A percentile compares a stretch with the other conserved stretches of the same genome.
These are phyloP conservation scores for Diaporthe capsici DNA, from an alignment of 2,329 filamentous ascomycete genomes.

Conservation along the genomic window DNA sequence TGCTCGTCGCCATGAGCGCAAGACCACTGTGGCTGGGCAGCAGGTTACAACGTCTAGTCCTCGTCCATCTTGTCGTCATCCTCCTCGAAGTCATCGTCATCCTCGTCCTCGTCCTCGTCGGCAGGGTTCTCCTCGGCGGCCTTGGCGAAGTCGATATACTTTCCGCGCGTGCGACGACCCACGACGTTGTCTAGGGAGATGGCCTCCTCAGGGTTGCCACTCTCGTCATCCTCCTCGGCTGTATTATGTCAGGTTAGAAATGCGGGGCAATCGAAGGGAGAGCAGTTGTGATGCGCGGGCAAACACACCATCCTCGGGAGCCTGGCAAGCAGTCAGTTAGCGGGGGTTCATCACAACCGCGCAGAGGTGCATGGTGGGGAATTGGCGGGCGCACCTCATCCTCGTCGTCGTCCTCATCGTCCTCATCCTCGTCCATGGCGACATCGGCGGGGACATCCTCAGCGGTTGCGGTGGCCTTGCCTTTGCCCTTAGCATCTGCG, in stretches of 20 bases:
- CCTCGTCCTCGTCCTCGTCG: slow-evolving; percentile 85
- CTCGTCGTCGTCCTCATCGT: slow-evolving; percentile 78
- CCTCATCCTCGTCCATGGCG: slow-evolving; percentile 82
- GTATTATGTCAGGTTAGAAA: slow-evolving; percentile 40
- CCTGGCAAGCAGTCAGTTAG: slow-evolving; percentile 47
- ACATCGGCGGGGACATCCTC: slow-evolving; percentile 68
- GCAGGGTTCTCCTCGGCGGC: slow-evolving; percentile 83
- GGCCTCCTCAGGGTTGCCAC: slow-evolving; percentile 88
- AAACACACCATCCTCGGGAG: slow-evolving; percentile 51
- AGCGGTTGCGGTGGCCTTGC: slow-evolving; percentile 76
- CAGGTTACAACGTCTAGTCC: slow-evolving; percentile 50
- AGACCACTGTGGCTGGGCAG: slow-evolving; percentile 15
- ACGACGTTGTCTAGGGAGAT: slow-evolving; percentile 94
- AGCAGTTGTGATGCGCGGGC: slow-evolving; percentile 11
- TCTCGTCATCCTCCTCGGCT: slow-evolving; percentile 70
- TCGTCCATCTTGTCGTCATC: slow-evolving; percentile 82
- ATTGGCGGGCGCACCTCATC: slow-evolving; percentile 49
- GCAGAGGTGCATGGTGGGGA: slow-evolving; percentile 13
- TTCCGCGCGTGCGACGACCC: slow-evolving; percentile 89
- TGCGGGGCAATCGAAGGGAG: slow-evolving; percentile 22
- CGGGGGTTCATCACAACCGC: slow-evolving; percentile 21
- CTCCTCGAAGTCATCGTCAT: slow-evolving; percentile 75
- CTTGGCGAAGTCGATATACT: slow-evolving; percentile 93
- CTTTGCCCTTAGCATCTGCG: slow-evolving; percentile 82
- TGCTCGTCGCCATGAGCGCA: slow-evolving; percentile 12